phyloP scores from a whole-genome alignment of 2,329 filamentous ascomycete species.

The Monascus ruber region DNA sequence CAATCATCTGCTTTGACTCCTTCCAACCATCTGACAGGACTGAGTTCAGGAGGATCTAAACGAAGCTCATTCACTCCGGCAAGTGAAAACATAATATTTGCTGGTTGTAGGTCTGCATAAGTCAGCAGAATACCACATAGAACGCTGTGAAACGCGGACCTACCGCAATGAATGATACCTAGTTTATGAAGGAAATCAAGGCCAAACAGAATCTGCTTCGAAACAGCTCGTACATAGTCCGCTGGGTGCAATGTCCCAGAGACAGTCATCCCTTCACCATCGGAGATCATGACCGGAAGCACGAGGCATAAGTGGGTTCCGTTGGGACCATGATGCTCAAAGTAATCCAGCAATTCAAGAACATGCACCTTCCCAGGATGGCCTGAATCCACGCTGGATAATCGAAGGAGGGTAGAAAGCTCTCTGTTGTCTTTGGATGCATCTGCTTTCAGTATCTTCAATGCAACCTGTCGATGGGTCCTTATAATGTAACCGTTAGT shows the following conservation, averaged over 20 bases:
- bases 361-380: slow-evolving; percentile 11
- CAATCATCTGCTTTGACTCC: slow-evolving; percentile 7
- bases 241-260: slow-evolving; percentile 4
- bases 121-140: not conserved
- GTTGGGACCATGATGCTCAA: slow-evolving; percentile 13
- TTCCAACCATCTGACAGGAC: slow-evolving; percentile 9
- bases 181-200: slow-evolving; percentile 9
- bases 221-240: slow-evolving; percentile 6
- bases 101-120: slow-evolving; percentile 14
- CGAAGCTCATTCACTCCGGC: not conserved
- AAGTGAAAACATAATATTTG: slow-evolving; percentile 11
- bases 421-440: slow-evolving; percentile 10
- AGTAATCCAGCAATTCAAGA: slow-evolving; percentile 12
- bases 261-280: slow-evolving; percentile 10
- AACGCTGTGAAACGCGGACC: not conserved
- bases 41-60: slow-evolving; percentile 7
- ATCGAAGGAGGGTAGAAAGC: slow-evolving; percentile 7
- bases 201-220: slow-evolving; percentile 9
- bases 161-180: slow-evolving; percentile 11
- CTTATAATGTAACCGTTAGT: slow-evolving; percentile 6
- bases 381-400: slow-evolving; percentile 2
- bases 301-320: slow-evolving; percentile 14
- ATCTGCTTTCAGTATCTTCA: slow-evolving; percentile 16
- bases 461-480: slow-evolving; percentile 8
- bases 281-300: slow-evolving; percentile 14